Evolutionary conservation across 192 early-diverging fungal species (phyloP).

Genomic region (Tieghemiomyces parasiticus): DNA sequence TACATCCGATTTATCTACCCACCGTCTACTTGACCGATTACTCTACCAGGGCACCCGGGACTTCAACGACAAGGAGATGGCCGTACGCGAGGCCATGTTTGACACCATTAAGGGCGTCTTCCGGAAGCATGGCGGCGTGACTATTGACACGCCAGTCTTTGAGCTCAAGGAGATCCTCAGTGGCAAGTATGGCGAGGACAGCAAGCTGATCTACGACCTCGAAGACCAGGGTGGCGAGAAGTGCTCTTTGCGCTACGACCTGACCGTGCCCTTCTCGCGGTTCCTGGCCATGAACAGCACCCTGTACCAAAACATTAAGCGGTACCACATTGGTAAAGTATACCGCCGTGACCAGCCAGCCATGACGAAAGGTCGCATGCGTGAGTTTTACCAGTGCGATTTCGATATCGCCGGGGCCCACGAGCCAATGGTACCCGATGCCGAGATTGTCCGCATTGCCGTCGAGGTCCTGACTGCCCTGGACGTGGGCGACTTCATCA

Average conservation of each 20-base stretch:
- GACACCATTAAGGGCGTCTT: constrained; percentile 72
- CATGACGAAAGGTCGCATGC: constrained; percentile 96
- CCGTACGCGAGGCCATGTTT: constrained; percentile 88
- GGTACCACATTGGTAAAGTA: constrained; percentile 97
- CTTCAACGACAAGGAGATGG: constrained; percentile 92
- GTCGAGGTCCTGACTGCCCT: constrained; percentile 66
- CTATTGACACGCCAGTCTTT: constrained; percentile 98
- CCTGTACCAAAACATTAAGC: constrained; percentile 72
- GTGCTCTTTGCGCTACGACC: constrained; percentile 90
- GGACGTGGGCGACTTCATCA: constrained; percentile 73
- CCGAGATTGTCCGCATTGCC: constrained; percentile 70
- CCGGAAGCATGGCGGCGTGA: constrained; percentile 93
- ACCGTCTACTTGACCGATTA: no score
- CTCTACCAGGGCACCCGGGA: constrained; percentile 97
- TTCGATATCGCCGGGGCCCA: constrained; percentile 93
- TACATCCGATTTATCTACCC: no score
- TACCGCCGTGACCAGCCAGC: constrained; percentile 97
- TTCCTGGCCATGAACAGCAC: constrained; percentile 86
- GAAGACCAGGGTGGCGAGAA: constrained; percentile 94
- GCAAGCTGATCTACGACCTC: constrained; percentile 96
- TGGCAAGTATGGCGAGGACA: constrained; percentile 98
- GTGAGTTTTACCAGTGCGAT: constrained; percentile 99
- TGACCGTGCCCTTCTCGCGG: constrained; percentile 96
- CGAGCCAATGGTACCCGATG: constrained; percentile 95
- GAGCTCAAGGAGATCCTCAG: constrained; percentile 92